These are phyloP conservation scores for Prunus persica DNA, from an alignment of 306 rosid species.

Conservation along the genomic window DNA sequence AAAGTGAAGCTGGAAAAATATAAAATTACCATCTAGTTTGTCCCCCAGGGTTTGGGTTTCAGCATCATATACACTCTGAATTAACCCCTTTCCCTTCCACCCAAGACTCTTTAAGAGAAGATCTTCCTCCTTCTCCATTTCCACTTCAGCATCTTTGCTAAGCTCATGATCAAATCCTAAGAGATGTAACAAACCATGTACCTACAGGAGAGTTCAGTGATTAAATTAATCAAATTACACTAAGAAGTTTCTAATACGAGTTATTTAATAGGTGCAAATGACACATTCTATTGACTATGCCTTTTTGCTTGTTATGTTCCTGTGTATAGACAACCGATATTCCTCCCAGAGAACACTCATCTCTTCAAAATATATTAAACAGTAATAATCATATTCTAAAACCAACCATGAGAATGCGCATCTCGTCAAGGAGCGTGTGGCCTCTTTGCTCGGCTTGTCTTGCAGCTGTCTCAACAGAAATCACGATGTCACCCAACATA, in stretches of 20 bases:
- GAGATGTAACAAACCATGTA: conserved; percentile 94
- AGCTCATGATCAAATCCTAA: conserved; percentile 89
- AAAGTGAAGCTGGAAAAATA: conserved; percentile 1
- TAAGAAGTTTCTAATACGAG: neutral
- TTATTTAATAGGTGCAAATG: neutral
- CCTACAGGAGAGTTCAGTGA: conserved; percentile 37
- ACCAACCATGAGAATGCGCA: conserved; percentile 83
- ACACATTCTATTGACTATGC: neutral
- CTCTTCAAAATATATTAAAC: neutral
- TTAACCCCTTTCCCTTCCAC: conserved; percentile 88
- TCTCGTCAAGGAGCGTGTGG: conserved; percentile 76
- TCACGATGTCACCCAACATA: conserved; percentile 82
- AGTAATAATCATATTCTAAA: conserved; percentile 16
- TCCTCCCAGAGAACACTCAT: neutral
- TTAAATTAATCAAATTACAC: conserved; percentile 1
- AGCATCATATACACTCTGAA: conserved; percentile 64
- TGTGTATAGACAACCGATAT: neutral
- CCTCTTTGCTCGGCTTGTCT: conserved; percentile 95
- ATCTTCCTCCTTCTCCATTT: conserved; percentile 92
- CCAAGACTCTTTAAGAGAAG: conserved; percentile 64
- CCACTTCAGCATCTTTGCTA: conserved; percentile 78
- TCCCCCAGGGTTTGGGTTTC: conserved; percentile 35
- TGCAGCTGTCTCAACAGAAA: conserved; percentile 89
- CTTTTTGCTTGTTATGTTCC: neutral
- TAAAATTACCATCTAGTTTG: conserved; percentile 45